phyloP scores from a whole-genome alignment of 345 rosid species.

The Abelmoschus esculentus region DNA sequence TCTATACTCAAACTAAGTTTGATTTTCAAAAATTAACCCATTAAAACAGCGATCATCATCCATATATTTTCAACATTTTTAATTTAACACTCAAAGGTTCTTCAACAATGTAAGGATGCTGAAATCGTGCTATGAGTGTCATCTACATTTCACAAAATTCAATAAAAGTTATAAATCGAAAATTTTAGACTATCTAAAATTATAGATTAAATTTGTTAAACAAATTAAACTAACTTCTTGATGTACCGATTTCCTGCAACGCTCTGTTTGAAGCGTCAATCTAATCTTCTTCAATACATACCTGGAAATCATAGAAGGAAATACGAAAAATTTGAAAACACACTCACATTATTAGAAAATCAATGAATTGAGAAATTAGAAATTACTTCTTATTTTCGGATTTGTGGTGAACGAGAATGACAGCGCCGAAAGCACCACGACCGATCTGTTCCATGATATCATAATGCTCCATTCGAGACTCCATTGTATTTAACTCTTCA shows the following conservation, averaged over 20 bases:
- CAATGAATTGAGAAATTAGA: neutral
- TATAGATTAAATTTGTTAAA: neutral
- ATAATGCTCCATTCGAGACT: conserved; percentile 74
- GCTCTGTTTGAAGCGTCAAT: conserved; percentile 90
- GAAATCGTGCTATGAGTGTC: conserved; percentile 87
- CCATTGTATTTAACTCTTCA: conserved; percentile 33
- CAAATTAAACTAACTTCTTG: conserved; percentile 59
- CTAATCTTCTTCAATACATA: conserved; percentile 98
- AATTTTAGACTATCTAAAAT: neutral
- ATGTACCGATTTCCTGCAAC: conserved; percentile 98
- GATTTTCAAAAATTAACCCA: too few species aligned
- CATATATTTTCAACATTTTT: too few species aligned
- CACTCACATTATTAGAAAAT: neutral
- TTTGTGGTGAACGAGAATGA: conserved; percentile 90
- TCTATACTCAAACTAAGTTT: too few species aligned
- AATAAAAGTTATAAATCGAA: neutral
- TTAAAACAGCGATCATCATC: too few species aligned
- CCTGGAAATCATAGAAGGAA: conserved; percentile 24
- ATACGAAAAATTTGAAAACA: neutral
- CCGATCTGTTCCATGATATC: too few species aligned
- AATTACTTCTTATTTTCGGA: conserved; percentile 82
- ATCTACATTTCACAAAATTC: conserved; percentile 40
- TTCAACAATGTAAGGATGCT: conserved; percentile 93
- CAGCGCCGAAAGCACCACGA: conserved; percentile 82
- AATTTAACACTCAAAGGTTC: too few species aligned